Conservation (phyloP, 805 yeast species). For the Blastobotrys americana region DNA sequence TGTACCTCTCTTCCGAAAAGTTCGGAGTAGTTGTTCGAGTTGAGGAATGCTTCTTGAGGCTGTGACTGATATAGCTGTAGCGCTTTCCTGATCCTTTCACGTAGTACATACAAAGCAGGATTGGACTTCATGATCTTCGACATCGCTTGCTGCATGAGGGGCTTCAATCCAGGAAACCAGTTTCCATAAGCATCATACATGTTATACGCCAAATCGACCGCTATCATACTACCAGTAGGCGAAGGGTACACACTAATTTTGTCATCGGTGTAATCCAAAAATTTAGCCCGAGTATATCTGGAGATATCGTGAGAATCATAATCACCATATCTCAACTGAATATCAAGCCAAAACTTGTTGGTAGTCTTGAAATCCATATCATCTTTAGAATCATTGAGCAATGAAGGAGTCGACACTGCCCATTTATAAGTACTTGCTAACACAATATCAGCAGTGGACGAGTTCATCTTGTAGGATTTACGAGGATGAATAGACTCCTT, state of each 20-base stretch:
- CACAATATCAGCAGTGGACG: conserved; percentile 88
- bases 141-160: conserved; percentile 85
- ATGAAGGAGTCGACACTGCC: conserved; percentile 71
- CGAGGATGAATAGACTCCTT: conserved; percentile 95
- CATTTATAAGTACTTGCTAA: conserved; percentile 69
- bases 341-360: conserved; percentile 84
- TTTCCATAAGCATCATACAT: conserved; percentile 95
- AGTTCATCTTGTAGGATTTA: conserved; percentile 94
- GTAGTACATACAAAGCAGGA: conserved; percentile 82
- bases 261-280: conserved; percentile 86
- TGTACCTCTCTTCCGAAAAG: conserved; percentile 77
- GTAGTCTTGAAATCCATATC: conserved; percentile 47
- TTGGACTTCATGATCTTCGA: conserved; percentile 88
- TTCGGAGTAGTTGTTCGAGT: conserved; percentile 85
- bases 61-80: conserved; percentile 88
- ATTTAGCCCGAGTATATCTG: conserved; percentile 87
- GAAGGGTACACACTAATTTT: conserved; percentile 81
- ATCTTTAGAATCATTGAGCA: conserved; percentile 66
- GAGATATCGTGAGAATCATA: conserved; percentile 96
- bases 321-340: conserved; percentile 92
- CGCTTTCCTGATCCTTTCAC: conserved; percentile 93
- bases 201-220: conserved; percentile 89
- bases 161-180: conserved; percentile 95
- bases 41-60: conserved; percentile 85
- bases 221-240: conserved; percentile 85